Conservation (phyloP, 2,329 filamentous ascomycete genomes). For the Sphaerulina musiva region DNA sequence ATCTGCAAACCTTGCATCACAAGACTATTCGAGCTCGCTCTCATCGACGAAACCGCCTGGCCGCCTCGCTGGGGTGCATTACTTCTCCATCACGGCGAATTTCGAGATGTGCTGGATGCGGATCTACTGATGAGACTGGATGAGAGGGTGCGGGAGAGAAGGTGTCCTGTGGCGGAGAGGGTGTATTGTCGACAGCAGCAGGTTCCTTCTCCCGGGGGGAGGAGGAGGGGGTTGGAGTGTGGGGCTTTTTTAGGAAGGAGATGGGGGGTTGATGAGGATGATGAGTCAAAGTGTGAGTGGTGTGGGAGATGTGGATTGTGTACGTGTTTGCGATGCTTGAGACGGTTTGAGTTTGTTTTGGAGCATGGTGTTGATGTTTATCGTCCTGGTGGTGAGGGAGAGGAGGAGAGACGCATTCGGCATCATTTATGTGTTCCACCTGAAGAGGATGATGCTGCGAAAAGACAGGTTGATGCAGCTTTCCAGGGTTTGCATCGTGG, state of each 20-base stretch:
- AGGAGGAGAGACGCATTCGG: background rate
- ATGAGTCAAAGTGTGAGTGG: background rate
- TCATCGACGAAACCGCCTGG: conserved; percentile 11
- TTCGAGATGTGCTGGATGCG: conserved; percentile 10
- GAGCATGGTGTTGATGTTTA: background rate
- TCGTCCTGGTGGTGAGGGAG: background rate
- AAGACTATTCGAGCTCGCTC: conserved; percentile 17
- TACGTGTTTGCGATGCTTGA: conserved; percentile 6
- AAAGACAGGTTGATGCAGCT: conserved; percentile 5
- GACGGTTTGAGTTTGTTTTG: background rate
- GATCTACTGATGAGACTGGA: conserved; percentile 11
- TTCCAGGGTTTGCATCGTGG: conserved; percentile 16
- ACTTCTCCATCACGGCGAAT: conserved; percentile 14
- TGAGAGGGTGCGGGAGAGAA: conserved; percentile 9
- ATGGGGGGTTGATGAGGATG: background rate
- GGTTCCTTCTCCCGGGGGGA: background rate
- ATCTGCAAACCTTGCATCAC: conserved; percentile 15
- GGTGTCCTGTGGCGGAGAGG: conserved; percentile 9
- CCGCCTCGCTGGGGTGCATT: conserved; percentile 17
- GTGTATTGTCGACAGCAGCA: conserved; percentile 16
- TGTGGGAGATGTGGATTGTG: conserved; percentile 3
- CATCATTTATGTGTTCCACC: conserved; percentile 9
- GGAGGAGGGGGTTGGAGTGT: background rate
- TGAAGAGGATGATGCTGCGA: background rate
- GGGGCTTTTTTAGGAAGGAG: conserved; percentile 3